Conservation (phyloP, 192 early-diverging fungal species). For the Podila clonocystis region DNA sequence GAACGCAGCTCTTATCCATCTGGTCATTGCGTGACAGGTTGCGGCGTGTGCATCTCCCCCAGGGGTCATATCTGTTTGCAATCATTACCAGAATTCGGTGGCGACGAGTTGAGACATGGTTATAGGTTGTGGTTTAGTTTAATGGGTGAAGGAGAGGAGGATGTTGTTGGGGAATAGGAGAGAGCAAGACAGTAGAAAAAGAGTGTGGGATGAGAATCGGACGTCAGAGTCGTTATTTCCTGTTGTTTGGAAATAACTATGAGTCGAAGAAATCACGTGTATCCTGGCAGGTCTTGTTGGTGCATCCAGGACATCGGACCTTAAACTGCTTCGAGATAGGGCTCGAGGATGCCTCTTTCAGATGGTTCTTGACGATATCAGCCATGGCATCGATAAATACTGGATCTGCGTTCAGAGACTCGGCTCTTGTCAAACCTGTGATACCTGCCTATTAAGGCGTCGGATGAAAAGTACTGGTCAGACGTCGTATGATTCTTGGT, state of each 20-base stretch:
- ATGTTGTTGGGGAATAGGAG: too few species aligned
- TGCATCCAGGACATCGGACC: slow-evolving; percentile 80
- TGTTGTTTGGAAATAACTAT: too few species aligned
- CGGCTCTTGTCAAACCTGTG: slow-evolving; percentile 84
- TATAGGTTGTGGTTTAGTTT: neutral
- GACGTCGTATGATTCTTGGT: neutral
- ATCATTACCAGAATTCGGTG: slow-evolving; percentile 44
- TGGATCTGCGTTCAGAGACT: slow-evolving; percentile 93
- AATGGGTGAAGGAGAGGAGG: neutral
- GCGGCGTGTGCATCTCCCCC: neutral
- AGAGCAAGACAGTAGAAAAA: too few species aligned
- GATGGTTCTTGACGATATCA: slow-evolving; percentile 84
- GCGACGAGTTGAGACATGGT: slow-evolving; percentile 29
- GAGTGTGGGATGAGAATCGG: too few species aligned
- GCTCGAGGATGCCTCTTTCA: slow-evolving; percentile 54
- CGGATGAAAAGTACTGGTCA: neutral
- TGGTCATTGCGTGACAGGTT: neutral
- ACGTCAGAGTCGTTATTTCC: too few species aligned
- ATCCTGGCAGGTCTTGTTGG: slow-evolving; percentile 69
- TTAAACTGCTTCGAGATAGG: slow-evolving; percentile 64
- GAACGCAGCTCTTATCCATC: neutral
- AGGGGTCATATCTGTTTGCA: neutral
- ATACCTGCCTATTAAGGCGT: slow-evolving; percentile 73
- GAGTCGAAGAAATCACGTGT: slow-evolving; percentile 70
- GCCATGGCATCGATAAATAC: slow-evolving; percentile 92